Base-by-base conservation (phyloP, 2,329 filamentous ascomycete genomes). In the Nigrograna mackinnonii region DNA sequence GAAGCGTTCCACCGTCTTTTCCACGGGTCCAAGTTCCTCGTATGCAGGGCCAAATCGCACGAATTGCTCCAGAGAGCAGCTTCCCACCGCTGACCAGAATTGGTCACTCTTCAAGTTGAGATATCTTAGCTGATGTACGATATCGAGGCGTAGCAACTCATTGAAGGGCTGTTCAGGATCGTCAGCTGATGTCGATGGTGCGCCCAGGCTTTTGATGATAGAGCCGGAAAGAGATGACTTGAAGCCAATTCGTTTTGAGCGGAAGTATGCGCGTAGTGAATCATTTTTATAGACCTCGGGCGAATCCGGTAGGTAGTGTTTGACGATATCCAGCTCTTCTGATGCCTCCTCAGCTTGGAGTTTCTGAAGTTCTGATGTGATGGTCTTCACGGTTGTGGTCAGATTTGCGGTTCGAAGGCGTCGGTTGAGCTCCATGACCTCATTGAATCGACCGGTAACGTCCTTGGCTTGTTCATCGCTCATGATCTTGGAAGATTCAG, bases 401-500 rank as follows among this genome's bases (percentile, higher is more conserved):
- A 90, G 82, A 9, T 91, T 91, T 11, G 91, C 95, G 42, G 88
- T 82, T 62, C 96, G 92, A 32, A 99, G 79, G 71, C 95, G 95
- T 79, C 92, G 82, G 68, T 97, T 97, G 34, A 99, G 79, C 60
- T 99, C 92, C 82, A 96, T 88, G 86, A 99, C 95, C 40, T 92
- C 91, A 49, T 91, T 84, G 33, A 92, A 95, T 49, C 90, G 87
- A 57, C 83, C 88, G 52, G 86, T 91, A 41, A 97, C 82, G 66
- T 97, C 90, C 64, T 91, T 91, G 1, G 92, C 91, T 66, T 97
- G 91, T 13, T 86, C 86, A 67, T 97, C 94, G 1, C 91, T 95
- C 54, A 97, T 87, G 33, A 91, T 89, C 58, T 95, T 89, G 4
- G 91, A 95, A 11, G 91, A 89, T 46, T 89, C 84, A 79, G 96